These are phyloP conservation scores for Populus pruinosa DNA, from an alignment of 345 rosid species.

Conservation along the genomic window DNA sequence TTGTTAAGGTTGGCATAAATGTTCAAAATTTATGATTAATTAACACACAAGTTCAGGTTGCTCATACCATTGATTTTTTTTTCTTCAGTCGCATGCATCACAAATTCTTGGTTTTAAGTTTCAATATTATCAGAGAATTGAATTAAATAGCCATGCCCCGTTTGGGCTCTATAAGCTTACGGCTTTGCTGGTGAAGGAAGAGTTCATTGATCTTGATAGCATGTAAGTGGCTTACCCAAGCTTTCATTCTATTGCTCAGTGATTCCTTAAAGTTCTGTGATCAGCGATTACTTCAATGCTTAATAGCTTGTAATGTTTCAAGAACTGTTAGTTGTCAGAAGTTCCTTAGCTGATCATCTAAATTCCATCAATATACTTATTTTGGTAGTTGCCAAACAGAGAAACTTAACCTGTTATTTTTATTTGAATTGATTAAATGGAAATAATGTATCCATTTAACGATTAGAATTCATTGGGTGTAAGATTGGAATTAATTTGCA, in stretches of 20 bases:
- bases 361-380: neutral
- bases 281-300: neutral
- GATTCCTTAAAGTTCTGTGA: neutral
- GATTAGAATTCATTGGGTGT: neutral
- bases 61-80: constrained; percentile 15
- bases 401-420: too few species aligned
- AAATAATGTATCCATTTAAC: neutral
- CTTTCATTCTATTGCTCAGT: neutral
- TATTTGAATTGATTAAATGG: neutral
- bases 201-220: constrained; percentile 87
- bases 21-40: constrained; percentile 6
- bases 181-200: constrained; percentile 86
- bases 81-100: constrained; percentile 96
- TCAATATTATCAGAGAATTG: constrained; percentile 87
- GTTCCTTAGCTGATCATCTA: neutral
- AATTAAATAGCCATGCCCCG: constrained; percentile 76
- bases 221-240: constrained; percentile 54
- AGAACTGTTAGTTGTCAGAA: neutral
- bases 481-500: neutral
- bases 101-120: constrained; percentile 98
- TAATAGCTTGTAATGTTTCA: neutral
- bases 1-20: neutral
- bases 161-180: constrained; percentile 89
- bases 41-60: neutral
- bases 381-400: neutral